These are phyloP conservation scores for Ogataea ganodermae DNA, from an alignment of 805 yeast genomes.

Conservation along the genomic window DNA sequence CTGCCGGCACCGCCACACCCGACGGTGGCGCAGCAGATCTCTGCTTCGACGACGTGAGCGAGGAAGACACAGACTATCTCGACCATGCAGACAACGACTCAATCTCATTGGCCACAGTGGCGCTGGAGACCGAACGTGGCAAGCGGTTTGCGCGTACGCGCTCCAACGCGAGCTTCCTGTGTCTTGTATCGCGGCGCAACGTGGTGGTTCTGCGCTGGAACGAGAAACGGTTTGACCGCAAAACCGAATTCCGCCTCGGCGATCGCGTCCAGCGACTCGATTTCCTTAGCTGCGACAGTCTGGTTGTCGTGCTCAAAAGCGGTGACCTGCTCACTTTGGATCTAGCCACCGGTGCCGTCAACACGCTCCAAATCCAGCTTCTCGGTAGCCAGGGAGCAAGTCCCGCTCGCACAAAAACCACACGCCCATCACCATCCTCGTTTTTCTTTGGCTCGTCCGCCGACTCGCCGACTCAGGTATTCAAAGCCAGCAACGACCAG, in stretches of 20 bases:
- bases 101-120: constrained; percentile 35
- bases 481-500: constrained; percentile 28
- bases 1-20: not conserved
- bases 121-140: constrained; percentile 12
- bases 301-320: constrained; percentile 27
- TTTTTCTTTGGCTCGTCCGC: constrained; percentile 25
- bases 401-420: not conserved
- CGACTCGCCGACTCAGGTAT: constrained; percentile 20
- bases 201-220: constrained; percentile 29
- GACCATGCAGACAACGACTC: constrained; percentile 29
- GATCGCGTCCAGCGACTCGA: constrained; percentile 29
- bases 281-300: constrained; percentile 26
- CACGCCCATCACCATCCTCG: constrained; percentile 6
- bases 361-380: constrained; percentile 28
- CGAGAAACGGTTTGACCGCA: constrained; percentile 22
- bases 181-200: constrained; percentile 27
- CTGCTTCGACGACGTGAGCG: constrained; percentile 17
- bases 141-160: constrained; percentile 9
- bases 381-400: constrained; percentile 15
- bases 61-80: constrained; percentile 27
- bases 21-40: constrained; percentile 6
- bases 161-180: constrained; percentile 21
- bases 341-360: constrained; percentile 16
- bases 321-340: constrained; percentile 27
- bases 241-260: constrained; percentile 27